Evolutionary conservation across 441 rosid genomes (phyloP).

Genomic region (Pelargonium fulgidum): DNA sequence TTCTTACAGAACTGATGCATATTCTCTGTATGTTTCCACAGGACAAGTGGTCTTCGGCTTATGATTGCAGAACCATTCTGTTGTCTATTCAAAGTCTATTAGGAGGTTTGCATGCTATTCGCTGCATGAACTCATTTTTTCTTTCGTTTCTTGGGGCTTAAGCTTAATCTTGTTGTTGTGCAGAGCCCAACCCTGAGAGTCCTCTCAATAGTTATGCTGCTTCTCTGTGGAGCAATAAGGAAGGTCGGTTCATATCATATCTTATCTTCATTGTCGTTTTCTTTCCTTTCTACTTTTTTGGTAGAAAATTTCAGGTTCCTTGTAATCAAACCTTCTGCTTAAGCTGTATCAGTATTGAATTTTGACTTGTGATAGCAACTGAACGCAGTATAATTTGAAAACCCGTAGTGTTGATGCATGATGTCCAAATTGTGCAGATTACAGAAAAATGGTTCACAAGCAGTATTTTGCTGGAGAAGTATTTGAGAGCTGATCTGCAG

Average conservation of each 20-base stretch:
- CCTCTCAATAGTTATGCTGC: conserved; percentile 23
- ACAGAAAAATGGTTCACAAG: conserved; percentile 7
- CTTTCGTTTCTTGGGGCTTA: neutral
- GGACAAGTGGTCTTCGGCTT: conserved; percentile 4
- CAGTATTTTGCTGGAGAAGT: conserved; percentile 17
- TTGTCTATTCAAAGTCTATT: conserved; percentile 6
- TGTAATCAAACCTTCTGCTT: no score
- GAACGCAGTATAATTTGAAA: neutral
- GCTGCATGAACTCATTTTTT: neutral
- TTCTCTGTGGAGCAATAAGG: conserved; percentile 14
- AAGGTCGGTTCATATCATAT: neutral
- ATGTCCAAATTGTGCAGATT: neutral
- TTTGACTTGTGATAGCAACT: no score
- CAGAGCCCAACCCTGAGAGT: conserved; percentile 20
- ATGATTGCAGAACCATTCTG: conserved; percentile 4
- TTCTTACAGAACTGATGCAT: neutral
- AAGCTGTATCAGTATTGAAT: no score
- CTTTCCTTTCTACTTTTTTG: neutral
- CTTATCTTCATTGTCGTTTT: neutral
- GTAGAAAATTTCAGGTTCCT: neutral
- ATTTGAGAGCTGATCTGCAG: conserved; percentile 4
- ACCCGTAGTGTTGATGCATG: neutral
- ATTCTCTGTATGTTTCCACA: neutral
- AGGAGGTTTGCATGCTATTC: conserved; percentile 3
- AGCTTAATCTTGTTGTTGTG: neutral